These are phyloP conservation scores for Discostella stelligeroides DNA, from an alignment of 108 stramenopile species.

Conservation along the genomic window DNA sequence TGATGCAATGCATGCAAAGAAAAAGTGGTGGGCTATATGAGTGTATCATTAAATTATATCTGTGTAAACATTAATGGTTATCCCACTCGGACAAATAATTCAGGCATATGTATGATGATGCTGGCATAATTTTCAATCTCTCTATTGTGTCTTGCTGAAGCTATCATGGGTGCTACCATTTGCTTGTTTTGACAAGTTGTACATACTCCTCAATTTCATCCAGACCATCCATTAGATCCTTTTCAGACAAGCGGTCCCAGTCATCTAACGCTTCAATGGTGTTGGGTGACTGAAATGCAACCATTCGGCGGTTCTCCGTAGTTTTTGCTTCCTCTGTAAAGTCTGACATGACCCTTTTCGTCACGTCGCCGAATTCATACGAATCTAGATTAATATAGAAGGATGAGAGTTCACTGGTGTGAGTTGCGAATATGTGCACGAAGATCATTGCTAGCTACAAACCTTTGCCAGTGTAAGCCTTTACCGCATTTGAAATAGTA, in stretches of 20 bases:
- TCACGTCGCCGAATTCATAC: slow-evolving; percentile 44
- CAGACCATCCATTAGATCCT: slow-evolving; percentile 19
- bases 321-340: slow-evolving; percentile 18
- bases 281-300: slow-evolving; percentile 28
- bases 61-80: background rate
- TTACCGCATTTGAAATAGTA: slow-evolving; percentile 25
- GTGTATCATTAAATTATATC: background rate
- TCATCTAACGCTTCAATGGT: slow-evolving; percentile 27
- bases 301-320: slow-evolving; percentile 3
- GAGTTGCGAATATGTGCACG: background rate
- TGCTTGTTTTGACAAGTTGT: slow-evolving; percentile 2
- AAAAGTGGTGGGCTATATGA: slow-evolving; percentile 11
- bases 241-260: slow-evolving; percentile 33
- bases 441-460: background rate
- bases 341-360: slow-evolving; percentile 32
- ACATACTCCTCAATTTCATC: slow-evolving; percentile 33
- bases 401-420: background rate
- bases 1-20: slow-evolving; percentile 1
- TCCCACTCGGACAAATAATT: too few relatives aligned
- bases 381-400: slow-evolving; percentile 7
- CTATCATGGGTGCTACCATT: background rate
- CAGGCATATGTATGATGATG: background rate
- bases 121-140: too few relatives aligned
- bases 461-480: slow-evolving; percentile 41
- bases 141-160: too few relatives aligned